These are phyloP conservation scores for Lasiosphaeris hirsuta DNA, from an alignment of 495 filamentous ascomycete genomes.

Conservation along the genomic window DNA sequence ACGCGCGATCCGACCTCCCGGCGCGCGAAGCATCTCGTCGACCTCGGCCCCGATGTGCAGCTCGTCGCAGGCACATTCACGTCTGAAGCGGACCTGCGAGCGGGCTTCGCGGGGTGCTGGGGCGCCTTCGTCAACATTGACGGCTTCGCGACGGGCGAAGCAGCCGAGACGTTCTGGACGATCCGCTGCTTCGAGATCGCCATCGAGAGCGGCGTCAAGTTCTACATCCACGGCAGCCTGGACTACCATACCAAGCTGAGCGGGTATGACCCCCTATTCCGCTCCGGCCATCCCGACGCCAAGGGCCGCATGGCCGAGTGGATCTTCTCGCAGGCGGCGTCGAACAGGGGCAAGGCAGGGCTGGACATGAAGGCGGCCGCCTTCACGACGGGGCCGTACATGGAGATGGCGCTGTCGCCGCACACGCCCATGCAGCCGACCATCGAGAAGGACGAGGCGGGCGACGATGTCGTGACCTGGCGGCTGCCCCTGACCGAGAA, in stretches of 20 bases:
- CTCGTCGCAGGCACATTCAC: conserved; percentile 46
- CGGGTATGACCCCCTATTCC: conserved; percentile 44
- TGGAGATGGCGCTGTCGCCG: conserved; percentile 45
- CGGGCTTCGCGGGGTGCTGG: conserved; percentile 42
- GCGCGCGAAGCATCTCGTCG: conserved; percentile 38
- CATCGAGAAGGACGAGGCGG: conserved; percentile 36
- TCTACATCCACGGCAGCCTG: conserved; percentile 51
- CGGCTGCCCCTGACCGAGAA: conserved; percentile 37
- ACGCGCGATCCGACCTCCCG: conserved; percentile 43
- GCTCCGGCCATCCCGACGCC: conserved; percentile 51
- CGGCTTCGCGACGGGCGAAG: conserved; percentile 52
- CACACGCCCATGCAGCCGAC: conserved; percentile 35
- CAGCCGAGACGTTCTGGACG: conserved; percentile 53
- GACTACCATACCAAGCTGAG: conserved; percentile 47
- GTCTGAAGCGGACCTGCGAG: conserved; percentile 42
- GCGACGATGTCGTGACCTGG: conserved; percentile 44
- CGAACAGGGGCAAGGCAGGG: conserved; percentile 32
- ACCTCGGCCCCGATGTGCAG: conserved; percentile 38
- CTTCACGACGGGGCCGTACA: conserved; percentile 53
- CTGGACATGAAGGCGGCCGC: conserved; percentile 45
- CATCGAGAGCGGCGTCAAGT: conserved; percentile 44
- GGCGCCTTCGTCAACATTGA: conserved; percentile 55
- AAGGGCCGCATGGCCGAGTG: conserved; percentile 54
- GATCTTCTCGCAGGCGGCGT: conserved; percentile 30
- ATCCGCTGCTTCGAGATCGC: conserved; percentile 56